Percentiles rank a stretch among this genome's conserved stretches.
Evolutionary conservation across 371 early-diverging fungal genomes (phyloP).

Genomic region (Mortierella sp.): DNA sequence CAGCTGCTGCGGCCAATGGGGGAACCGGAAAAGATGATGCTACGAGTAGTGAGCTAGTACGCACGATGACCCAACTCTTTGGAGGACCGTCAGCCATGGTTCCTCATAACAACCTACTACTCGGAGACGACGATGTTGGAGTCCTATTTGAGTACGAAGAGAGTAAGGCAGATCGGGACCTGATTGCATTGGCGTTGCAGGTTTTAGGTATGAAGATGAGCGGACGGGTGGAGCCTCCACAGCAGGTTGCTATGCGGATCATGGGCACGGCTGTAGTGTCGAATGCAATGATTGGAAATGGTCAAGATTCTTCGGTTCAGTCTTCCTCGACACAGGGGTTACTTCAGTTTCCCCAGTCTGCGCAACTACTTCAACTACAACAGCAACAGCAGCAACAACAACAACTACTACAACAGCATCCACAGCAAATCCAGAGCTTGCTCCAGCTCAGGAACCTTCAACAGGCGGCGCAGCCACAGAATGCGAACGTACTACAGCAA

Average conservation of each 20-base stretch:
- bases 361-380: slow-evolving; percentile 14
- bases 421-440: not conserved
- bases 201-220: slow-evolving; percentile 85
- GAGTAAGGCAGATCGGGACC: slow-evolving; percentile 68
- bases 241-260: slow-evolving; percentile 76
- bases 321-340: slow-evolving; percentile 11
- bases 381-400: slow-evolving; percentile 35
- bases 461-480: slow-evolving; percentile 3
- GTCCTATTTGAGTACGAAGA: slow-evolving; percentile 73
- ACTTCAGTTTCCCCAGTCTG: slow-evolving; percentile 4
- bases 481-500: not conserved
- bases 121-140: slow-evolving; percentile 59
- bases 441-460: slow-evolving; percentile 4
- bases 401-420: slow-evolving; percentile 13
- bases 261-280: slow-evolving; percentile 65
- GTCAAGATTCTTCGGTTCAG: not conserved
- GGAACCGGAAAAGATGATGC: slow-evolving; percentile 20
- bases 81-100: slow-evolving; percentile 26
- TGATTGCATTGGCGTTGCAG: slow-evolving; percentile 85
- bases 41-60: slow-evolving; percentile 31
- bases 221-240: slow-evolving; percentile 74
- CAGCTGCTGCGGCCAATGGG: slow-evolving; percentile 24
- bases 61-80: slow-evolving; percentile 51
- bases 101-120: not conserved
- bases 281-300: slow-evolving; percentile 21